Percentiles rank a stretch among this genome's conserved stretches.
phyloP scores from a whole-genome alignment of 2,329 filamentous ascomycete genomes.

The Emergomyces orientalis region DNA sequence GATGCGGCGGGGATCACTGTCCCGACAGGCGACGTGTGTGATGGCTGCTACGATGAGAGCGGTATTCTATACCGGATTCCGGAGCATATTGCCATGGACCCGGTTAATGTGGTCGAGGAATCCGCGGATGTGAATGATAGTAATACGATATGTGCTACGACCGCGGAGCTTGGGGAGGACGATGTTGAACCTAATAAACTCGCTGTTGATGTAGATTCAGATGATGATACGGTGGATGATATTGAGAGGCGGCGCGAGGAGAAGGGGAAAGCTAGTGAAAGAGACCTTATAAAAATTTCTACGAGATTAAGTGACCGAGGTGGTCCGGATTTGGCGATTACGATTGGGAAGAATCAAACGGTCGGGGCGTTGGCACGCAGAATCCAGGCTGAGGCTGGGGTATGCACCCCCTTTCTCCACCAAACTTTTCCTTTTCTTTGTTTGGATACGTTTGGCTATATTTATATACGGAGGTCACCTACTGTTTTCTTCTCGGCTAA shows the following conservation, averaged over 20 bases:
- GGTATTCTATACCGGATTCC: slow-evolving; percentile 63
- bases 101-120: slow-evolving; percentile 25
- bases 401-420: slow-evolving; percentile 35
- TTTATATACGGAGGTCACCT: not conserved
- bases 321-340: slow-evolving; percentile 53
- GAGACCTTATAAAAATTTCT: slow-evolving; percentile 48
- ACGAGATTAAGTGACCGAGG: slow-evolving; percentile 57
- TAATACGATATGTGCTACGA: slow-evolving; percentile 5
- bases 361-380: slow-evolving; percentile 55
- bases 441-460: not conserved
- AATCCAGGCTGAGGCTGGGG: slow-evolving; percentile 54
- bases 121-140: slow-evolving; percentile 17
- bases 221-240: slow-evolving; percentile 32
- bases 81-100: slow-evolving; percentile 59
- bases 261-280: slow-evolving; percentile 52
- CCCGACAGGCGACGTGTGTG: slow-evolving; percentile 61
- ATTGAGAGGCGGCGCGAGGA: slow-evolving; percentile 42
- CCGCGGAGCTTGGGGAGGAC: slow-evolving; percentile 22
- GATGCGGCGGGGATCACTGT: slow-evolving; percentile 67
- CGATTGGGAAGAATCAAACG: slow-evolving; percentile 51
- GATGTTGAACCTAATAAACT: slow-evolving; percentile 26
- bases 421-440: not conserved
- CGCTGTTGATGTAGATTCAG: slow-evolving; percentile 31
- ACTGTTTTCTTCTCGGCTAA: not conserved
- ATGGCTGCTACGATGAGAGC: slow-evolving; percentile 62